Percentiles rank a stretch among this genome's conserved stretches.
Evolutionary conservation across 2,329 filamentous ascomycete genomes (phyloP).

Genomic region (Fulvia fulva): DNA sequence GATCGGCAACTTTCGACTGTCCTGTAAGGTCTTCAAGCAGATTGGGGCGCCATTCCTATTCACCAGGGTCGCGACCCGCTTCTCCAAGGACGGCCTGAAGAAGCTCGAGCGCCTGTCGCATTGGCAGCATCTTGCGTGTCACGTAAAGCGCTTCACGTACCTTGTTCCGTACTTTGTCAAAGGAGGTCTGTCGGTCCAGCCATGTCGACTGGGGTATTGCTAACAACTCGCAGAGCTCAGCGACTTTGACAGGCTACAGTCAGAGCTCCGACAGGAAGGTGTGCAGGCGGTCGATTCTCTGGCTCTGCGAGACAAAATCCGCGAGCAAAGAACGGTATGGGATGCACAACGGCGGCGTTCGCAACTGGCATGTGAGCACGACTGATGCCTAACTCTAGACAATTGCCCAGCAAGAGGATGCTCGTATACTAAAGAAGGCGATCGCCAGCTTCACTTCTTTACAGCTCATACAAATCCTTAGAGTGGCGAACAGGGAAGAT

Average conservation of each 20-base stretch:
- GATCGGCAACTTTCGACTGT: constrained; percentile 43
- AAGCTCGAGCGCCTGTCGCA: constrained; percentile 48
- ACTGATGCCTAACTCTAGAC: constrained; percentile 33
- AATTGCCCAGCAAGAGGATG: constrained; percentile 49
- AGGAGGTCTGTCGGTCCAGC: constrained; percentile 40
- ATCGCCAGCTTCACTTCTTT: constrained; percentile 57
- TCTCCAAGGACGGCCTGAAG: constrained; percentile 48
- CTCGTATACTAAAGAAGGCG: constrained; percentile 50
- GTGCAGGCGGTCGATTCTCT: constrained; percentile 15
- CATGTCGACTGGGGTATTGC: constrained; percentile 6
- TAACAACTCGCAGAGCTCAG: constrained; percentile 7
- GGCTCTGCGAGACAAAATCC: constrained; percentile 43
- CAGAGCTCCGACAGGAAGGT: constrained; percentile 16
- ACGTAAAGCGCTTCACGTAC: constrained; percentile 59
- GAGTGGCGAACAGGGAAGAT: constrained; percentile 58
- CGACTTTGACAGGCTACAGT: constrained; percentile 14
- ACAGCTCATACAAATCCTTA: constrained; percentile 62
- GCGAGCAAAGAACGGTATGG: constrained; percentile 42
- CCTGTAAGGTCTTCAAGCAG: constrained; percentile 48
- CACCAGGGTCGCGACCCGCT: constrained; percentile 49
- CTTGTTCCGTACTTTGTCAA: constrained; percentile 58
- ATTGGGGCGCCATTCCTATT: constrained; percentile 51
- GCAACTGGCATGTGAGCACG: neutral
- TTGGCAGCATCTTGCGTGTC: constrained; percentile 47
- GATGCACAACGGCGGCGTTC: no score